These are phyloP conservation scores for Ustilago sp. DNA, from an alignment of 1,284 basidiomycete species.

Conservation along the genomic window DNA sequence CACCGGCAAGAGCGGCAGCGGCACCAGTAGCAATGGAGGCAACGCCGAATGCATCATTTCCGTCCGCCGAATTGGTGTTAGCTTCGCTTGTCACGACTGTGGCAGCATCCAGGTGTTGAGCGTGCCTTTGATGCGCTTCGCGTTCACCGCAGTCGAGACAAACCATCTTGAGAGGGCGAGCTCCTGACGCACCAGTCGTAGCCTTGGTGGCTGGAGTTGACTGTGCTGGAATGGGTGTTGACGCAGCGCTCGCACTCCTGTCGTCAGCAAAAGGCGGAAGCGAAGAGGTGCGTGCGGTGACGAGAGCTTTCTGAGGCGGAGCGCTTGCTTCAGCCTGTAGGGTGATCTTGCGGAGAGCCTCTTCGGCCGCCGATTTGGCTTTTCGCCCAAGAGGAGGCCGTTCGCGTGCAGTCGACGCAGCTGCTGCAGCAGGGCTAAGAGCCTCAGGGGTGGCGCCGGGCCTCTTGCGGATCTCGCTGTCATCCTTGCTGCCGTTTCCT, in stretches of 20 bases:
- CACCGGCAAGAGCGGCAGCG: constrained; percentile 32
- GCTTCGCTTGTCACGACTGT: neutral
- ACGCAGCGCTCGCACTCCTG: neutral
- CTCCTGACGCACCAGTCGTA: constrained; percentile 3
- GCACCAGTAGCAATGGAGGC: constrained; percentile 29
- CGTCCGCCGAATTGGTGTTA: neutral
- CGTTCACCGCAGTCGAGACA: constrained; percentile 54
- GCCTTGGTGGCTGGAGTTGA: neutral
- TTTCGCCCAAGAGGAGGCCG: constrained; percentile 22
- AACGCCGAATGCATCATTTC: constrained; percentile 10
- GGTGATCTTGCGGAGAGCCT: constrained; percentile 43
- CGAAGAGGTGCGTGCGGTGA: constrained; percentile 37
- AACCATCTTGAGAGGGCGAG: constrained; percentile 46
- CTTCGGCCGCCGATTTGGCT: constrained; percentile 45
- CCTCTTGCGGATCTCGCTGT: constrained; percentile 44
- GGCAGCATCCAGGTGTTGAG: constrained; percentile 33
- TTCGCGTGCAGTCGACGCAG: constrained; percentile 3
- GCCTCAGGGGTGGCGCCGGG: constrained; percentile 17
- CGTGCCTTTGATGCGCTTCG: constrained; percentile 48
- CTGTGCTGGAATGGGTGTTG: neutral
- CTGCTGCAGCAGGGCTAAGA: constrained; percentile 8
- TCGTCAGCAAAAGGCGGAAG: constrained; percentile 30
- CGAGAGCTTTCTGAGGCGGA: constrained; percentile 22
- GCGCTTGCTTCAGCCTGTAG: constrained; percentile 18
- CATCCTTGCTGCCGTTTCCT: constrained; percentile 23